Conservation (phyloP, 441 rosid genomes). For the Omphalea diandra region DNA sequence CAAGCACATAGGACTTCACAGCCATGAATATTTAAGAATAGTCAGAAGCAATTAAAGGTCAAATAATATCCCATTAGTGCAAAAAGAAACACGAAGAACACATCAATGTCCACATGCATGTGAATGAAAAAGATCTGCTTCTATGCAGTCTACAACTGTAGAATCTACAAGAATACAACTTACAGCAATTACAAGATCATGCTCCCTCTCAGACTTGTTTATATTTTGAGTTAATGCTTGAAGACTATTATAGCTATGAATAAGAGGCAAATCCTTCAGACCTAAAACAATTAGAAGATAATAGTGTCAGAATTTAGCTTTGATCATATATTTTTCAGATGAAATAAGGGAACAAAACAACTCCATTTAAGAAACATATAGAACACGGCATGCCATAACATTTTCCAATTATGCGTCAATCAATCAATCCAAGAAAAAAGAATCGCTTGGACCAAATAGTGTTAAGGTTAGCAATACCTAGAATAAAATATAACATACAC, state of each 20-base stretch:
- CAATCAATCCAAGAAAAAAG: background rate
- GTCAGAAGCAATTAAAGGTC: slow-evolving; percentile 27
- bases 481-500: background rate
- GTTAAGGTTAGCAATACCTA: background rate
- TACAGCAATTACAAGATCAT: slow-evolving; percentile 96
- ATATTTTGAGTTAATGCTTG: slow-evolving; percentile 60
- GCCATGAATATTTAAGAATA: slow-evolving; percentile 18
- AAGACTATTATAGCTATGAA: slow-evolving; percentile 73
- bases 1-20: slow-evolving; percentile 84
- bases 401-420: background rate
- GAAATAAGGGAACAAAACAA: background rate
- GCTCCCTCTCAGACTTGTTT: slow-evolving; percentile 61
- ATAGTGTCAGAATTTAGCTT: slow-evolving; percentile 16
- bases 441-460: background rate
- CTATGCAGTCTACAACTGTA: slow-evolving; percentile 2
- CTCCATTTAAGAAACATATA: background rate
- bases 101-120: background rate
- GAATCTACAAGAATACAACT: slow-evolving; percentile 32
- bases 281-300: slow-evolving; percentile 38
- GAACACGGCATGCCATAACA: background rate
- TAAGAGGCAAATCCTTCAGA: slow-evolving; percentile 72
- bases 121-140: background rate
- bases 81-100: background rate
- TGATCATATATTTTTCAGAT: background rate
- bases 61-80: background rate